Percentiles rank a stretch among this genome's conserved stretches.
phyloP scores from a whole-genome alignment of 2,329 filamentous ascomycete species.

The Neonectria sp. region DNA sequence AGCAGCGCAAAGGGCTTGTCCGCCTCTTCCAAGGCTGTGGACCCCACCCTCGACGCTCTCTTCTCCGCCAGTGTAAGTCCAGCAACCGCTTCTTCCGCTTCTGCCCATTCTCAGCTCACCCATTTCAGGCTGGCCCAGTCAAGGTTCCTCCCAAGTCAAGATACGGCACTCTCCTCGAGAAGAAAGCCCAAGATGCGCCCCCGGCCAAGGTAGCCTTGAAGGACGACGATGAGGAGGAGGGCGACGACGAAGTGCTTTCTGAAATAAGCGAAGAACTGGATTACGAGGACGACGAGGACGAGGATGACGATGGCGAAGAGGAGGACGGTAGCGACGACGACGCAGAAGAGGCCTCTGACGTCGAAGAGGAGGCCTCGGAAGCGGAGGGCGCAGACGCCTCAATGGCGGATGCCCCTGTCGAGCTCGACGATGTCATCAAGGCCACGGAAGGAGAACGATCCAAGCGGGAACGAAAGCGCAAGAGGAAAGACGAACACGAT shows the following conservation, averaged over 20 bases:
- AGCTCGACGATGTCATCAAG: constrained; percentile 55
- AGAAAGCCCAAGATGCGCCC: constrained; percentile 51
- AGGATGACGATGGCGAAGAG: constrained; percentile 44
- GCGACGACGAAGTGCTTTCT: constrained; percentile 53
- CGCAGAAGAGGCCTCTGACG: constrained; percentile 20
- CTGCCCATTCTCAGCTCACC: constrained; percentile 31
- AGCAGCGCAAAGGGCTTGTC: constrained; percentile 58
- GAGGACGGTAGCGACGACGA: constrained; percentile 45
- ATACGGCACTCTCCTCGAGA: constrained; percentile 57
- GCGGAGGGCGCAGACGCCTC: constrained; percentile 59
- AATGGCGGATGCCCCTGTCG: constrained; percentile 52
- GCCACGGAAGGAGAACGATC: constrained; percentile 53
- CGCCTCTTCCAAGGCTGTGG: constrained; percentile 70
- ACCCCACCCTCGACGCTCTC: constrained; percentile 78
- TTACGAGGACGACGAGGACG: constrained; percentile 50
- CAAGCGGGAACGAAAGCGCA: constrained; percentile 72
- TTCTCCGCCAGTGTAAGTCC: constrained; percentile 80
- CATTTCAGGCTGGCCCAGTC: constrained; percentile 65
- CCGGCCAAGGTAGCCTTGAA: constrained; percentile 48
- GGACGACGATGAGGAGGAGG: constrained; percentile 51
- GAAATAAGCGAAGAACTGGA: constrained; percentile 54
- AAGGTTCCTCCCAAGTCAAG: constrained; percentile 61
- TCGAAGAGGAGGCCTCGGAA: constrained; percentile 50
- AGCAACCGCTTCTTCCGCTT: constrained; percentile 24
- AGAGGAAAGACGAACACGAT: constrained; percentile 77